Conservation (phyloP, 78 protist species). For the Reticulomyxa filosa region DNA sequence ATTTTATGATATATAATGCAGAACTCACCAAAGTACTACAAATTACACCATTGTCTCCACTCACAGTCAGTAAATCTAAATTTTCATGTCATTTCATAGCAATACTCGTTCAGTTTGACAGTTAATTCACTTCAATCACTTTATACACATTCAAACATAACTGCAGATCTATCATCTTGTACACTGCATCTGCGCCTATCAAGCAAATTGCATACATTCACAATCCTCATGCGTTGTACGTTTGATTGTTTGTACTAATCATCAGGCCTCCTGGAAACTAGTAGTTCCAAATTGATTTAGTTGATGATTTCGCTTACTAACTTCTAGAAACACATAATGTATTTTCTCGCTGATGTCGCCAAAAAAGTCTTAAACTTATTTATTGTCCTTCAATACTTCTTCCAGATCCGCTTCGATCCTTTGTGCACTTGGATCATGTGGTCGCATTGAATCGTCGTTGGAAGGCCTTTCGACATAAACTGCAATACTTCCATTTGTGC, state of each 20-base stretch:
- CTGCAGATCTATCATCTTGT: slow-evolving; percentile 62
- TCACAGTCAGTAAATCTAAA: slow-evolving; percentile 55
- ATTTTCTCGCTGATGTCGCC: slow-evolving; percentile 29
- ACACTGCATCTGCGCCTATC: slow-evolving; percentile 91
- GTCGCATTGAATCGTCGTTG: slow-evolving; percentile 81
- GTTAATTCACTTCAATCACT: slow-evolving; percentile 72
- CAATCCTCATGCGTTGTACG: slow-evolving; percentile 56
- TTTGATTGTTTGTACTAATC: slow-evolving; percentile 51
- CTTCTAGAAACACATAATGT: slow-evolving; percentile 72
- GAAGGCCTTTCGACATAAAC: slow-evolving; percentile 68
- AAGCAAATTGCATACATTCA: slow-evolving; percentile 62
- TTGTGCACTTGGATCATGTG: slow-evolving; percentile 53
- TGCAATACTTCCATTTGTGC: slow-evolving; percentile 84
- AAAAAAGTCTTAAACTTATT: slow-evolving; percentile 76
- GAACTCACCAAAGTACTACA: slow-evolving; percentile 73
- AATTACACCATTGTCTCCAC: slow-evolving; percentile 66
- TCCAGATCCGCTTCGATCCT: slow-evolving; percentile 47
- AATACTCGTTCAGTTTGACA: not conserved
- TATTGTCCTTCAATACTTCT: slow-evolving; percentile 37
- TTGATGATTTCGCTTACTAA: slow-evolving; percentile 79
- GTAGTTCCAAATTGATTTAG: slow-evolving; percentile 76
- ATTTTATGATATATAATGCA: slow-evolving; percentile 53
- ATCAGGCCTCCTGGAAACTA: slow-evolving; percentile 78
- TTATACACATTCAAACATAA: slow-evolving; percentile 80
- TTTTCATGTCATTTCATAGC: slow-evolving; percentile 68